These are phyloP conservation scores for Microbotryum lychnidis-dioicae DNA, from an alignment of 1,284 basidiomycete species.

Conservation along the genomic window DNA sequence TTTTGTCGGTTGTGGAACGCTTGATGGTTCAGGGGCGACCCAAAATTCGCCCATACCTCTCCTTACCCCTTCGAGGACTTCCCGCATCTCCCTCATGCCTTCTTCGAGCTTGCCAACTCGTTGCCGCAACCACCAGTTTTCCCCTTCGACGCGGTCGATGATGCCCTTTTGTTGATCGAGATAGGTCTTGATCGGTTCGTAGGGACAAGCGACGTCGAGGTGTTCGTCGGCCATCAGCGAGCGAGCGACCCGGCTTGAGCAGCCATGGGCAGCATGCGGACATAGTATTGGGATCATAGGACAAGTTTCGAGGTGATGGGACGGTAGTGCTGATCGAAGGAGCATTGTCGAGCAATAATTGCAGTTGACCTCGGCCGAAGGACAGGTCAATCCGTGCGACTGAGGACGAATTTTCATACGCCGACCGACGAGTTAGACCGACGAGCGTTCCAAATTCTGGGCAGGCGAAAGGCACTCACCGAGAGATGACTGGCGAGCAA, in stretches of 20 bases:
- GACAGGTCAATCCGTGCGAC: background rate
- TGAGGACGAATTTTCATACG: background rate
- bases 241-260: constrained; percentile 9
- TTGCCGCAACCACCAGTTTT: constrained; percentile 13
- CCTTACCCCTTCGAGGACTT: background rate
- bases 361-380: constrained; percentile 4
- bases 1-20: too few species aligned
- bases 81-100: constrained; percentile 1
- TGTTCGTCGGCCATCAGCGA: constrained; percentile 11
- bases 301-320: constrained; percentile 12
- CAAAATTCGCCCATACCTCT: constrained; percentile 2
- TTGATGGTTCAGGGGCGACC: background rate
- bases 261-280: constrained; percentile 18
- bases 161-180: constrained; percentile 7
- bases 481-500: background rate
- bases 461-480: background rate
- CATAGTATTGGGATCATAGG: constrained; percentile 14
- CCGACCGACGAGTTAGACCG: background rate
- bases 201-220: constrained; percentile 17
- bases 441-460: too few species aligned
- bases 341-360: constrained; percentile 1
- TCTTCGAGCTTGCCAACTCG: constrained; percentile 7
- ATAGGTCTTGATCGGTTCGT: constrained; percentile 19
- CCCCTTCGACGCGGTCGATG: constrained; percentile 13
- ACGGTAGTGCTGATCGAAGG: background rate